These are phyloP conservation scores for Suillus occidentalis DNA, from an alignment of 768 basidiomycete genomes.

Conservation along the genomic window DNA sequence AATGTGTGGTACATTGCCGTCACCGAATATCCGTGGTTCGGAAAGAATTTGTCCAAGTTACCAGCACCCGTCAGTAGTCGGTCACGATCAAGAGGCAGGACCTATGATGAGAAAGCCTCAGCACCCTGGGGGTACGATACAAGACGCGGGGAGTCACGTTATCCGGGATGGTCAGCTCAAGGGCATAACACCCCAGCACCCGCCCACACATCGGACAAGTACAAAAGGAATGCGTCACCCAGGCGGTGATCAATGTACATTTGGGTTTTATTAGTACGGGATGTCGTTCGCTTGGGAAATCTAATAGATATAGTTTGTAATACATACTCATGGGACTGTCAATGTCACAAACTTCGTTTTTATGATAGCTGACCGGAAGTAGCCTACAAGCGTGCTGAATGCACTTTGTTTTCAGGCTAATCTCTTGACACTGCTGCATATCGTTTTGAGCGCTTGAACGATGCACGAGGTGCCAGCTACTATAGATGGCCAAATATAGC, in stretches of 20 bases:
- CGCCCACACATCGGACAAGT: constrained; percentile 37
- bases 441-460: neutral
- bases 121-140: constrained; percentile 15
- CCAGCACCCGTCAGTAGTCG: constrained; percentile 42
- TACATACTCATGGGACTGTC: constrained; percentile 3
- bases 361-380: neutral
- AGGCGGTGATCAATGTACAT: constrained; percentile 37
- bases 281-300: constrained; percentile 9
- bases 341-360: neutral
- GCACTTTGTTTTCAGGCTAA: too few species aligned
- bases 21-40: constrained; percentile 74
- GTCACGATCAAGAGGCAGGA: constrained; percentile 33
- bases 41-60: constrained; percentile 41
- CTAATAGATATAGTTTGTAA: constrained; percentile 17
- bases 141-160: constrained; percentile 20
- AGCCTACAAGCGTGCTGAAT: too few species aligned
- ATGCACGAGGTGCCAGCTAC: neutral
- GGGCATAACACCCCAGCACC: constrained; percentile 24
- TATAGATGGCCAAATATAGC: constrained; percentile 5
- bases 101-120: constrained; percentile 29
- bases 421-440: neutral
- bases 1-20: constrained; percentile 71
- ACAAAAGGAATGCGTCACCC: constrained; percentile 42
- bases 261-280: constrained; percentile 8
- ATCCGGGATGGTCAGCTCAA: constrained; percentile 19